Evolutionary conservation across 441 rosid genomes (phyloP), one percentile per base, ranked within the genome.

Genomic region (Gossypium lobatum): DNA sequence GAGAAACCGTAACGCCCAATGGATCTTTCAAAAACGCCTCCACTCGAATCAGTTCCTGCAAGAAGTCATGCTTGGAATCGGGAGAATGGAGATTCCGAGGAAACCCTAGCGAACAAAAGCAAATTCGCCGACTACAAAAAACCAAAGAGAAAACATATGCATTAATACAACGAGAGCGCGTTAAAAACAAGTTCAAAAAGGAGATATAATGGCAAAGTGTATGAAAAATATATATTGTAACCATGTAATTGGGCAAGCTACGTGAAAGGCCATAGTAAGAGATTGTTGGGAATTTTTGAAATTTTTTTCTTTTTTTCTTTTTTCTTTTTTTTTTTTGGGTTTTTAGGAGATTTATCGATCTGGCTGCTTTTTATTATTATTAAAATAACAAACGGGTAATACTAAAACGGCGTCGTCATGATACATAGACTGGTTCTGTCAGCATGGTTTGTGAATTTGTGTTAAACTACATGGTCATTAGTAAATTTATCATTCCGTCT

Each of bases 221-320:
- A 46, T n/a, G 53, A 78, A 70, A 79, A 57, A 57, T 59, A 39
- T 20, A 26, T 54, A 26, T 45, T 26, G 45, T 85, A 37, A 95
- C 98, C 99, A 91, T 87, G 99, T 93, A 86, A 95, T 93, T 91
- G 99, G 99, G 89, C 99, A 95, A 93, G 96, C 98, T 83, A 95
- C 97, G 90, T 95, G 98, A 93, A 95, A 95, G 95, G 97, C 98
- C 98, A 93, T 93, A 78, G 88, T 84, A 82, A 79, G 74, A 59
- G 76, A 75, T 73, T 79, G 75, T 72, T 82, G 66, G 79, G 82
- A 53, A 48, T 48, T 84, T 90, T 89, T 77, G 82, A 75, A 77
- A 7, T 42, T 50, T 18, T 74, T 76, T 75, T 2, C 5, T 26
- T 26, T 45, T 9, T 45, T n/a, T 78, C 83, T 26, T 26, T 78